Conservation (phyloP, 768 basidiomycete species). For the Agaricus bisporus region DNA sequence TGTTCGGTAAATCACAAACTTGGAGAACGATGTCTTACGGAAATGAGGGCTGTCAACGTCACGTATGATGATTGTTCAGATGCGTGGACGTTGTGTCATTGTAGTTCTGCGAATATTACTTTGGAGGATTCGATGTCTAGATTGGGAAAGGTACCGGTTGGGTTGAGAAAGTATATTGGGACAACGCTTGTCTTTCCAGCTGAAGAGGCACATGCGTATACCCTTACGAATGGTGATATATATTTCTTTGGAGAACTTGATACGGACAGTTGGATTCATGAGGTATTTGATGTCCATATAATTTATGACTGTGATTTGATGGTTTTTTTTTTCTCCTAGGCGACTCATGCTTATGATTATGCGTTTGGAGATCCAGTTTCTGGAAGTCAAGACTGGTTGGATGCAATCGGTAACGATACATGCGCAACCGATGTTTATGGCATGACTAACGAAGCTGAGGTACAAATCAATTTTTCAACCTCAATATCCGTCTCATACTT, state of each 20-base stretch:
- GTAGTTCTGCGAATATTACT: slow-evolving; percentile 21
- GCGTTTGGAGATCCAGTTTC: slow-evolving; percentile 15
- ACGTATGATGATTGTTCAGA: slow-evolving; percentile 23
- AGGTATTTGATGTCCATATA: slow-evolving; percentile 15
- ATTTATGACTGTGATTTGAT: not conserved
- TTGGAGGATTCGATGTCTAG: slow-evolving; percentile 20
- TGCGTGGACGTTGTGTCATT: slow-evolving; percentile 22
- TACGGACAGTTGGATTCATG: slow-evolving; percentile 25
- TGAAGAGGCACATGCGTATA: slow-evolving; percentile 20
- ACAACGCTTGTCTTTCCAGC: slow-evolving; percentile 16
- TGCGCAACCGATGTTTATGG: slow-evolving; percentile 27
- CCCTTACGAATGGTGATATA: slow-evolving; percentile 24
- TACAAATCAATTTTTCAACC: not conserved
- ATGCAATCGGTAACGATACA: slow-evolving; percentile 18
- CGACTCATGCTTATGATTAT: slow-evolving; percentile 27
- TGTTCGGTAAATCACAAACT: slow-evolving; percentile 16
- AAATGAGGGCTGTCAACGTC: slow-evolving; percentile 19
- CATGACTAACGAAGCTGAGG: slow-evolving; percentile 20
- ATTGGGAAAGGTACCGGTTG: slow-evolving; percentile 24
- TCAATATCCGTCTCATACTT: not conserved
- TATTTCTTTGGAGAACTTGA: slow-evolving; percentile 23
- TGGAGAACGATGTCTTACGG: slow-evolving; percentile 17
- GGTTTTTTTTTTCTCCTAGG: slow-evolving; percentile 12
- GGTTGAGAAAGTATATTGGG: slow-evolving; percentile 22
- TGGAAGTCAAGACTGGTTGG: slow-evolving; percentile 15